Percentiles rank a stretch among this genome's conserved stretches.
These are phyloP conservation scores for Kwoniella pini DNA, from an alignment of 768 basidiomycete genomes.

Conservation along the genomic window DNA sequence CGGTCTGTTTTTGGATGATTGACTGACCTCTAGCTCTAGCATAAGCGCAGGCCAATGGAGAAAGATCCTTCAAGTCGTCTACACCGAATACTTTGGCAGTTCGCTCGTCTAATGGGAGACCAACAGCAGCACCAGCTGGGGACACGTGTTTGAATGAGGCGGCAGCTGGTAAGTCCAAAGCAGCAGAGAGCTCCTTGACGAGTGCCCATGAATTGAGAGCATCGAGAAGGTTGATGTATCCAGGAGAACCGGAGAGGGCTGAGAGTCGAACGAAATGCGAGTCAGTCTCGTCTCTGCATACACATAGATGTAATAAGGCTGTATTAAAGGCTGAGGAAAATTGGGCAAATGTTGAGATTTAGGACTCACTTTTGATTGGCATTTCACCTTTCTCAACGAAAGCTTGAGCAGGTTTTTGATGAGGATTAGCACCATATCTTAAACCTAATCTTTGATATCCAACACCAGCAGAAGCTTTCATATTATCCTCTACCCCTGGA, in stretches of 20 bases:
- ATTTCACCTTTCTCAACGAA: constrained; percentile 84
- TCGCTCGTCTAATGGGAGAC: constrained; percentile 69
- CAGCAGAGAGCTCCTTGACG: constrained; percentile 87
- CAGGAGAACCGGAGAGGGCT: constrained; percentile 92
- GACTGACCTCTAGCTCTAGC: constrained; percentile 84
- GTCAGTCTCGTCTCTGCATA: background rate
- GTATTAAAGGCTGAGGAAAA: constrained; percentile 59
- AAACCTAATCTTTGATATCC: constrained; percentile 80
- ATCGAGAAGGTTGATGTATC: constrained; percentile 97
- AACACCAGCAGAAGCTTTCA: constrained; percentile 61
- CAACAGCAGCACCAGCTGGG: constrained; percentile 94
- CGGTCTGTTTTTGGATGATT: too few species aligned
- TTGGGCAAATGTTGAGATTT: background rate
- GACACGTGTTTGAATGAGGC: constrained; percentile 99
- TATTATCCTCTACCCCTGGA: constrained; percentile 63
- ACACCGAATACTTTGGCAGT: constrained; percentile 96
- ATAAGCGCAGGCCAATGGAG: constrained; percentile 86
- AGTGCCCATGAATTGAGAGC: constrained; percentile 96
- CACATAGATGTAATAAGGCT: constrained; percentile 52
- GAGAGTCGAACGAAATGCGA: background rate
- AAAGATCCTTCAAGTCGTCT: constrained; percentile 85
- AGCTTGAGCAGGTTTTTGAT: constrained; percentile 97
- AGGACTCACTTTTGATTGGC: constrained; percentile 80
- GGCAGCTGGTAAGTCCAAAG: constrained; percentile 85
- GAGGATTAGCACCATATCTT: constrained; percentile 96